Evolutionary conservation across 1,284 basidiomycete species (phyloP), one percentile per base, ranked within the genome.

Genomic region (Lentinus polychrous): DNA sequence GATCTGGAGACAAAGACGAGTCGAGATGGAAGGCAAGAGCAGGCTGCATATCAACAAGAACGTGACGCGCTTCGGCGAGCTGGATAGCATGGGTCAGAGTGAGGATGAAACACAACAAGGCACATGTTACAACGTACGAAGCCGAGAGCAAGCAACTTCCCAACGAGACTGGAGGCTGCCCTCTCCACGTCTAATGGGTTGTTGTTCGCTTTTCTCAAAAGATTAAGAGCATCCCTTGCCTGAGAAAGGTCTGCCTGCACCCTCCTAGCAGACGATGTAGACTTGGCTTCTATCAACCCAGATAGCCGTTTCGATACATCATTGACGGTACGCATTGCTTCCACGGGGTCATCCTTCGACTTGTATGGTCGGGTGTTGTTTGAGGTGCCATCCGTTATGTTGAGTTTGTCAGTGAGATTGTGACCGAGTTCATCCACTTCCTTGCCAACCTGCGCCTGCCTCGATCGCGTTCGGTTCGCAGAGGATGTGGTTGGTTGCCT

Each of bases 141-240:
- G 53, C 86, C 83, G 43, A 88, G 61, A 23, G 72, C 58, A 14
- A 87, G 66, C 0, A 89, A 63, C 59, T 86, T 88, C 8, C 76
- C 79, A 5, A 78, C 60, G 3, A 88, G 65, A 52, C 79, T 82
- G 44, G 73, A 74, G 1, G 83, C 85, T 0, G 83, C 84, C 35
- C 82, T 72, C 62, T 90, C 88, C 2, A 87, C 72, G 55, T 89
- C 82, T 14, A 85, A n/a, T 51, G 76, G 73, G 2, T 64, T 67
- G 0, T 72, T 66, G 23, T 60, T 66, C 12, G 77, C 47, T n/a
- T 61, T 60, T 42, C 84, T 68, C 33, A 87, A 61, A 1, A 62
- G 56, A 1, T 54, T 53, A 7, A 86, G 60, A 46, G 75, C 68
- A 40, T 67, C 70, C 0, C 66, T 66, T 3, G 61, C 49, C 1